Conservation (phyloP, 306 rosid species). For the Arachis stenosperma region DNA sequence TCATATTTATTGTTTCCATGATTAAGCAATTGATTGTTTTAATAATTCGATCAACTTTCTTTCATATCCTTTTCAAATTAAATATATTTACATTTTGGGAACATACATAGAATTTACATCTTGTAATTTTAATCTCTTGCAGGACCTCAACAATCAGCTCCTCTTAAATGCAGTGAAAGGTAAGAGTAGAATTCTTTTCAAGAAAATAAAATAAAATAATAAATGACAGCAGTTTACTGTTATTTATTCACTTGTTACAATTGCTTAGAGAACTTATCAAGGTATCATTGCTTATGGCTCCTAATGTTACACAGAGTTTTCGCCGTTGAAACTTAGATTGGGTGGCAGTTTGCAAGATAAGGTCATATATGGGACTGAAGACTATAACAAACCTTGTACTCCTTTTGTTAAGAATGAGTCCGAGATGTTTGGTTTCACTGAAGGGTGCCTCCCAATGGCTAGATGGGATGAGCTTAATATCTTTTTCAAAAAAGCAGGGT, state of each 20-base stretch:
- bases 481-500: slow-evolving; percentile 81
- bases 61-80: neutral
- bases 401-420: slow-evolving; percentile 54
- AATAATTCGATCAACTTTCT: neutral
- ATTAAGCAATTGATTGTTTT: neutral
- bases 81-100: neutral
- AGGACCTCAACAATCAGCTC: slow-evolving; percentile 75
- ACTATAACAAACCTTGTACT: slow-evolving; percentile 56
- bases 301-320: slow-evolving; percentile 67
- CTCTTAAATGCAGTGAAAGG: slow-evolving; percentile 86
- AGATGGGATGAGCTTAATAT: slow-evolving; percentile 92
- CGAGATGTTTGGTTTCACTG: slow-evolving; percentile 74
- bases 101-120: neutral
- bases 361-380: slow-evolving; percentile 72
- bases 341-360: slow-evolving; percentile 92
- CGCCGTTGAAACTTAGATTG: slow-evolving; percentile 87
- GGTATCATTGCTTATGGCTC: neutral
- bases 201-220: neutral
- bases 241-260: neutral
- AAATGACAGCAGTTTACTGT: slow-evolving; percentile 10
- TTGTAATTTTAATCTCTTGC: slow-evolving; percentile 37
- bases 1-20: slow-evolving; percentile 10
- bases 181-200: slow-evolving; percentile 30
- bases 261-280: slow-evolving; percentile 30
- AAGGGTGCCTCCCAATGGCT: slow-evolving; percentile 76